Percentiles rank a stretch among this genome's conserved stretches.
These are phyloP conservation scores for Eucalyptus pauciflora DNA, from an alignment of 345 rosid species.

Conservation along the genomic window DNA sequence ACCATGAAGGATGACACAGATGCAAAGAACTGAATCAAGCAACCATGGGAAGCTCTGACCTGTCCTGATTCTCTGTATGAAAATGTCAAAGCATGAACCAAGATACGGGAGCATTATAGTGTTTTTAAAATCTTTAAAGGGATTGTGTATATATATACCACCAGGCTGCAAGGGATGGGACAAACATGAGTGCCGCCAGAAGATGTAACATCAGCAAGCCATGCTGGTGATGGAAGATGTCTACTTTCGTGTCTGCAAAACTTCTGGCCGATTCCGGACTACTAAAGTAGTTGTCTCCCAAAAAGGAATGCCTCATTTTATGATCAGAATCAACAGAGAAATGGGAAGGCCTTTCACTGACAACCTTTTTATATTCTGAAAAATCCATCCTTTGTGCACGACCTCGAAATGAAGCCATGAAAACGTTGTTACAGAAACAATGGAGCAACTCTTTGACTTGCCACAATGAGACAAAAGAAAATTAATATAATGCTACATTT, in stretches of 20 bases:
- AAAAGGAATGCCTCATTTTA: conserved; percentile 1
- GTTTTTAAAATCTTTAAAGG: background rate
- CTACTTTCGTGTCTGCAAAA: conserved; percentile 63
- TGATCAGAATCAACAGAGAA: conserved; percentile 17
- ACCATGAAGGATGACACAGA: conserved; percentile 60
- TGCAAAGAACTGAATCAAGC: conserved; percentile 49
- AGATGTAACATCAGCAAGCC: conserved; percentile 66
- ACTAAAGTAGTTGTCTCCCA: conserved; percentile 22
- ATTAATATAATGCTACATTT: background rate
- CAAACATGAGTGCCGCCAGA: conserved; percentile 69
- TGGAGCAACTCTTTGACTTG: conserved; percentile 4
- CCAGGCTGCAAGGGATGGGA: conserved; percentile 82
- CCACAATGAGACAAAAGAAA: background rate
- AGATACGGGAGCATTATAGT: background rate
- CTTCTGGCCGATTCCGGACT: conserved; percentile 32
- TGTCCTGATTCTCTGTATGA: conserved; percentile 63
- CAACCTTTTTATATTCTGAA: conserved; percentile 20
- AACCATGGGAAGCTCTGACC: conserved; percentile 60
- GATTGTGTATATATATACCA: conserved; percentile 33
- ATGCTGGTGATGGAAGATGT: conserved; percentile 65
- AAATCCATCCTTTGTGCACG: conserved; percentile 33
- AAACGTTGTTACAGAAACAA: conserved; percentile 36
- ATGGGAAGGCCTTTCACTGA: conserved; percentile 21
- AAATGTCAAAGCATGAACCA: background rate
- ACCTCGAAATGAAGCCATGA: conserved; percentile 46